Conservation (phyloP, 495 filamentous ascomycete species). For the Penicillium soppii region DNA sequence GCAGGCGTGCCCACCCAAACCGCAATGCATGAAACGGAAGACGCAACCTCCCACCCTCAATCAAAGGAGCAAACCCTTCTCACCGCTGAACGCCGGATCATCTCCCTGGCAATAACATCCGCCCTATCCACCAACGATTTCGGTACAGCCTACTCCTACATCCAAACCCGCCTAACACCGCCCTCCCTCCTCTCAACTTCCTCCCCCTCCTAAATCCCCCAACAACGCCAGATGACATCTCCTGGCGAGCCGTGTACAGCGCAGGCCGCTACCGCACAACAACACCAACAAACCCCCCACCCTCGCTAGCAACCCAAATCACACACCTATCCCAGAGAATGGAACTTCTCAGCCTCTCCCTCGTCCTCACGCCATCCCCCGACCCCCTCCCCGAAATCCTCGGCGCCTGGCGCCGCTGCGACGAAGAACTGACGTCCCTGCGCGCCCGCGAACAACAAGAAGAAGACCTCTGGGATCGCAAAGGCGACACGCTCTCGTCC, state of each 20-base stretch:
- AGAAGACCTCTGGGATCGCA: conserved; percentile 70
- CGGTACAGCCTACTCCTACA: conserved; percentile 95
- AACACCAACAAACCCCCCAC: conserved; percentile 23
- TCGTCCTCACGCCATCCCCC: conserved; percentile 72
- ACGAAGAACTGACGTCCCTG: conserved; percentile 75
- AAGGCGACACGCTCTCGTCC: conserved; percentile 54
- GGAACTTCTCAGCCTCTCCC: conserved; percentile 83
- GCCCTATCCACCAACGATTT: conserved; percentile 88
- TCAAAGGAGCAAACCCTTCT: conserved; percentile 28
- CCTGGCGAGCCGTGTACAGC: conserved; percentile 89
- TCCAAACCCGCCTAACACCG: conserved; percentile 64
- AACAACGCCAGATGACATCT: conserved; percentile 66
- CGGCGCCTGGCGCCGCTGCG: conserved; percentile 78
- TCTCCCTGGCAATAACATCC: conserved; percentile 84
- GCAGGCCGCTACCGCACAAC: conserved; percentile 74
- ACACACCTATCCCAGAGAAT: conserved; percentile 66
- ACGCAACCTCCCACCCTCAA: conserved; percentile 1
- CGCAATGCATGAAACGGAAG: conserved; percentile 20
- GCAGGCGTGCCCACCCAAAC: conserved; percentile 54
- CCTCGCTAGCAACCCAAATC: conserved; percentile 38
- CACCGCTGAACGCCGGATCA: conserved; percentile 65
- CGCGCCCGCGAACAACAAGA: conserved; percentile 70
- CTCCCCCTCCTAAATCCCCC: conserved; percentile 24
- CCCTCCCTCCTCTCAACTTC: conserved; percentile 31
- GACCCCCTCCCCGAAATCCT: conserved; percentile 81